phyloP scores from a whole-genome alignment of 2,329 filamentous ascomycete species.

The Mycocentrospora acerina region DNA sequence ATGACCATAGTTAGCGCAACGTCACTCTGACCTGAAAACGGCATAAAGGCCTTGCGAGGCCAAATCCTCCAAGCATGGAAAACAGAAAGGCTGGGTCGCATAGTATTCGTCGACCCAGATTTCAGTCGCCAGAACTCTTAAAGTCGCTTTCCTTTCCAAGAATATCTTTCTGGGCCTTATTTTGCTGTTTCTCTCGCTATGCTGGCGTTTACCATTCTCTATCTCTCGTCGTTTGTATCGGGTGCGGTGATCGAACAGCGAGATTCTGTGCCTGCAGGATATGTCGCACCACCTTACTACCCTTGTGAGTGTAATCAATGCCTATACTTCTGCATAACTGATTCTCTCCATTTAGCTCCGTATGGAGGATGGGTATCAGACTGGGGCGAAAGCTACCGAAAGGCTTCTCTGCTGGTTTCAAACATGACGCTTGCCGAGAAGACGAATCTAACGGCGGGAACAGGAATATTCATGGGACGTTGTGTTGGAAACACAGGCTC shows the following conservation, averaged over 20 bases:
- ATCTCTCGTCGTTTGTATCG: conserved; percentile 19
- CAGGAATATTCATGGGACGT: conserved; percentile 67
- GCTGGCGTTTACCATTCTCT: conserved; percentile 11
- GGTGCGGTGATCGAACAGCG: conserved; percentile 33
- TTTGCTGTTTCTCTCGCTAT: too few relatives aligned
- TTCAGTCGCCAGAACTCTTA: too few relatives aligned
- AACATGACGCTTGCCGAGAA: conserved; percentile 81
- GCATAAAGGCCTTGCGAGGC: too few relatives aligned
- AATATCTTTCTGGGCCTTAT: too few relatives aligned
- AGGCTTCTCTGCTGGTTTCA: conserved; percentile 67
- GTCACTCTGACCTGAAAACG: too few relatives aligned
- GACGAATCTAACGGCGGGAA: conserved; percentile 73
- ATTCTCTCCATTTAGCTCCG: conserved; percentile 48
- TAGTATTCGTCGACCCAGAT: too few relatives aligned
- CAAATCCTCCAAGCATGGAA: too few relatives aligned
- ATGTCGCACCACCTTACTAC: conserved; percentile 62
- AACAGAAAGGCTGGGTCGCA: too few relatives aligned
- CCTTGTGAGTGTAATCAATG: conserved; percentile 44
- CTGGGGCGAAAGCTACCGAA: conserved; percentile 70
- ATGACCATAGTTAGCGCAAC: too few relatives aligned
- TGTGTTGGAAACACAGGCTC: conserved; percentile 79
- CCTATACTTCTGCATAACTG: neutral
- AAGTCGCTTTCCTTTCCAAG: too few relatives aligned
- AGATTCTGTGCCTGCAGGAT: conserved; percentile 35
- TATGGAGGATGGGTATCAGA: conserved; percentile 69